Conservation (phyloP, 495 filamentous ascomycete species). For the Aspergillus conjunctus region DNA sequence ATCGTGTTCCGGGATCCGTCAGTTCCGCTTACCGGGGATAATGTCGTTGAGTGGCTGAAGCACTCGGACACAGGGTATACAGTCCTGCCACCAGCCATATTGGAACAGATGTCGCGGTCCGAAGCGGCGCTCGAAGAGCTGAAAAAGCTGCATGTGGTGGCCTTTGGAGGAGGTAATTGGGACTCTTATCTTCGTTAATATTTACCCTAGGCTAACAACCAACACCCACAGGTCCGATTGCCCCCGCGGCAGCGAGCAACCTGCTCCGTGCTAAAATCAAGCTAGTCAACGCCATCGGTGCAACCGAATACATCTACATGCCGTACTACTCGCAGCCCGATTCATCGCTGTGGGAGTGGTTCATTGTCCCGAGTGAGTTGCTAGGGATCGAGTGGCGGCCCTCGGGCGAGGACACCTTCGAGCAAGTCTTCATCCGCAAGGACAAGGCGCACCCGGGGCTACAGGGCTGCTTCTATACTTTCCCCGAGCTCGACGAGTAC, state of each 20-base stretch:
- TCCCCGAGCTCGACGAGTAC: slow-evolving; percentile 21
- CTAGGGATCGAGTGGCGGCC: slow-evolving; percentile 26
- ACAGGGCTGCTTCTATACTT: slow-evolving; percentile 23
- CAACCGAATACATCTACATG: slow-evolving; percentile 21
- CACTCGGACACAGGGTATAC: slow-evolving; percentile 19
- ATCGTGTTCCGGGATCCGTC: slow-evolving; percentile 22
- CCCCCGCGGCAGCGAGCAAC: slow-evolving; percentile 4
- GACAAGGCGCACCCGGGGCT: slow-evolving; percentile 13
- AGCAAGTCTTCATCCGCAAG: slow-evolving; percentile 14
- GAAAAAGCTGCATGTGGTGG: slow-evolving; percentile 24
- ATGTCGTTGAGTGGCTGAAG: slow-evolving; percentile 23
- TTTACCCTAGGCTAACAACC: too few species aligned
- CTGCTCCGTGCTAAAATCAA: slow-evolving; percentile 15
- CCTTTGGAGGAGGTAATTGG: slow-evolving; percentile 29
- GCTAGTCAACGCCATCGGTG: slow-evolving; percentile 17
- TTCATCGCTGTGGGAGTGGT: slow-evolving; percentile 20
- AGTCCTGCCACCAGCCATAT: slow-evolving; percentile 21
- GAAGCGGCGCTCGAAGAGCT: slow-evolving; percentile 18
- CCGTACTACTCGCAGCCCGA: slow-evolving; percentile 24
- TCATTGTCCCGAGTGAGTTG: slow-evolving; percentile 20
- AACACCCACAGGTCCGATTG: slow-evolving; percentile 19
- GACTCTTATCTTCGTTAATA: not conserved
- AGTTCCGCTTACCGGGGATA: slow-evolving; percentile 22
- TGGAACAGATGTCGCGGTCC: slow-evolving; percentile 27
- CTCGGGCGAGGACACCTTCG: slow-evolving; percentile 18